phyloP scores from a whole-genome alignment of 176 grass and related monocot species.

The Triticum turgidum region DNA sequence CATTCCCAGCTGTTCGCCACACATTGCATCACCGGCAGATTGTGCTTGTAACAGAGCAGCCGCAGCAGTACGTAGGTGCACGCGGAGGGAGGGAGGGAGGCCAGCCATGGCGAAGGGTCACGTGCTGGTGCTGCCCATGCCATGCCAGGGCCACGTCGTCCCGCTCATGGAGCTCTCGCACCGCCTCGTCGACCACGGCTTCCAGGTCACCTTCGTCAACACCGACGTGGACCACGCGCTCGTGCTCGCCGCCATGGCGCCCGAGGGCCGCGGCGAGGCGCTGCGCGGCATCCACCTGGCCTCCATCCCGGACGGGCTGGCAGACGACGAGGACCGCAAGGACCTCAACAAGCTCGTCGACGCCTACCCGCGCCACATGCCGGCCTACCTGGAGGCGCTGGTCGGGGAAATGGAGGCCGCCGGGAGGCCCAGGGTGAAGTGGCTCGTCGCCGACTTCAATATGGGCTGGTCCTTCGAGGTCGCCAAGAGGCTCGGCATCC shows the following conservation, averaged over 20 bases:
- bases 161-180: too few relatives aligned
- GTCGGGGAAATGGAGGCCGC: conserved; percentile 18
- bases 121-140: too few relatives aligned
- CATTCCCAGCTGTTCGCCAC: background rate
- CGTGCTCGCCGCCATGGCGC: conserved; percentile 16
- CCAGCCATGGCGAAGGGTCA: background rate
- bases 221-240: conserved; percentile 60
- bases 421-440: conserved; percentile 18
- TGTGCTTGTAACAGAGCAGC: background rate
- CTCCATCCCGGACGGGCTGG: conserved; percentile 66
- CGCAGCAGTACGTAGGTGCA: background rate
- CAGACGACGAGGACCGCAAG: conserved; percentile 60
- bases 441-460: conserved; percentile 54
- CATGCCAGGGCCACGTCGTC: too few relatives aligned
- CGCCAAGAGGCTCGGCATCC: conserved; percentile 44
- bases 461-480: conserved; percentile 66
- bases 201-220: conserved; percentile 83
- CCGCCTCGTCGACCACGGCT: background rate
- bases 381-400: conserved; percentile 23
- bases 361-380: conserved; percentile 39
- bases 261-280: background rate
- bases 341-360: conserved; percentile 51
- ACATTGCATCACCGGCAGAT: background rate
- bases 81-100: too few relatives aligned
- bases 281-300: conserved; percentile 44